phyloP scores from a whole-genome alignment of 2,329 filamentous ascomycete species.

The Colletotrichum sojae region DNA sequence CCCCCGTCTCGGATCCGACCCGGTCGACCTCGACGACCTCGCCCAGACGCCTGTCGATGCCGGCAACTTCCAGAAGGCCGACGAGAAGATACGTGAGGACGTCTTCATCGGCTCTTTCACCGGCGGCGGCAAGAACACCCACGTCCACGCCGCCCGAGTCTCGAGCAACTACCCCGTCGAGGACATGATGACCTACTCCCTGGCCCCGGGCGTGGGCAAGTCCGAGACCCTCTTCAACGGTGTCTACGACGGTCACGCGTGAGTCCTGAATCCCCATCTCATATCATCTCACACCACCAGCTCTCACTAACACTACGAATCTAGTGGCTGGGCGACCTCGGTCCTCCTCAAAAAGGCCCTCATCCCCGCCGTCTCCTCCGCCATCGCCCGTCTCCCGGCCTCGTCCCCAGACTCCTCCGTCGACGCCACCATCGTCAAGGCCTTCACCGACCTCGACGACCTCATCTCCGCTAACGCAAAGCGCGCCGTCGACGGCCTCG shows the following conservation, averaged over 20 bases:
- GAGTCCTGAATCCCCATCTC: conserved; percentile 42
- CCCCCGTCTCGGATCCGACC: conserved; percentile 18
- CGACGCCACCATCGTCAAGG: conserved; percentile 68
- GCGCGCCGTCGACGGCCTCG: conserved; percentile 47
- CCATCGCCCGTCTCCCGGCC: conserved; percentile 49
- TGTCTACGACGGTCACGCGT: conserved; percentile 66
- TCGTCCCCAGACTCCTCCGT: conserved; percentile 61
- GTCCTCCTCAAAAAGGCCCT: conserved; percentile 56
- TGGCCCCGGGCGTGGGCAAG: conserved; percentile 49
- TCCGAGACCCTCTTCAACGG: conserved; percentile 51
- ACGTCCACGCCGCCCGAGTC: conserved; percentile 52
- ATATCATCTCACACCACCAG: no score
- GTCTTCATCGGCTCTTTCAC: conserved; percentile 47
- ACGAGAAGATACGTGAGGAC: conserved; percentile 50
- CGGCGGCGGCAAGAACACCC: conserved; percentile 43
- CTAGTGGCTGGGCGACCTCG: conserved; percentile 59
- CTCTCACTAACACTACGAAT: not conserved
- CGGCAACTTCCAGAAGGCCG: conserved; percentile 46
- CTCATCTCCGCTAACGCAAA: conserved; percentile 62
- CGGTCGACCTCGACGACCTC: conserved; percentile 27
- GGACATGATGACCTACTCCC: conserved; percentile 52
- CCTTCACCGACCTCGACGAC: conserved; percentile 71
- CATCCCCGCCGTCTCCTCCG: conserved; percentile 57
- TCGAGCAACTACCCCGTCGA: conserved; percentile 54
- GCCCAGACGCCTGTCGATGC: conserved; percentile 20